These are phyloP conservation scores for Lasiodiplodia sp. DNA, from an alignment of 2,329 filamentous ascomycete species.

Conservation along the genomic window DNA sequence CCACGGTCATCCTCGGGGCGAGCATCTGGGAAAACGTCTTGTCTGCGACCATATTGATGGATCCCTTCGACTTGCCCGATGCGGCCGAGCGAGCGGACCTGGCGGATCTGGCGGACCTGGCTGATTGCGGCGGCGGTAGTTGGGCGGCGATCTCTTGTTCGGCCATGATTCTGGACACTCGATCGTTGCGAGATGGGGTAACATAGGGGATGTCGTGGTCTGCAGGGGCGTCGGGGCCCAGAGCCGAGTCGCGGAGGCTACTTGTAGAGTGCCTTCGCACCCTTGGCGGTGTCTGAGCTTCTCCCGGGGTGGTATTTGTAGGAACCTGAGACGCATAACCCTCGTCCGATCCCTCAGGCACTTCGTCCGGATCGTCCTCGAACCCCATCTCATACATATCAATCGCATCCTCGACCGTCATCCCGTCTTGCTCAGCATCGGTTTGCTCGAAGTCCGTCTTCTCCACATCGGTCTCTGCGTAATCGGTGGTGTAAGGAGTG, in stretches of 20 bases:
- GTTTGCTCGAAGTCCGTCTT: slow-evolving; percentile 31
- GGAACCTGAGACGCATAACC: slow-evolving; percentile 34
- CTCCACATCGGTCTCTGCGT: slow-evolving; percentile 35
- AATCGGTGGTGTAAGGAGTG: slow-evolving; percentile 66
- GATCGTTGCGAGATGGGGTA: slow-evolving; percentile 23
- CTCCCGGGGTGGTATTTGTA: slow-evolving; percentile 31
- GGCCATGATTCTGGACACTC: slow-evolving; percentile 27
- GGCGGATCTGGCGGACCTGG: slow-evolving; percentile 11
- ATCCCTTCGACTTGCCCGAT: slow-evolving; percentile 3
- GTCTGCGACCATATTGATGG: slow-evolving; percentile 9
- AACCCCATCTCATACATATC: slow-evolving; percentile 68
- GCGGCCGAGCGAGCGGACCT: slow-evolving; percentile 6
- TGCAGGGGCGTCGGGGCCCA: slow-evolving; percentile 24
- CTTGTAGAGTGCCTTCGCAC: slow-evolving; percentile 28
- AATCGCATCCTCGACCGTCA: slow-evolving; percentile 68
- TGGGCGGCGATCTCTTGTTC: slow-evolving; percentile 21
- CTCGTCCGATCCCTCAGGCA: slow-evolving; percentile 35
- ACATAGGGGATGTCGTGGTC: slow-evolving; percentile 29
- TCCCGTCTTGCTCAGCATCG: slow-evolving; percentile 50
- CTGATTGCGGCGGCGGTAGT: slow-evolving; percentile 14
- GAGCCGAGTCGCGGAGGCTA: slow-evolving; percentile 25
- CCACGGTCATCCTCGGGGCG: slow-evolving; percentile 2
- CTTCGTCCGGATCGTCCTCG: slow-evolving; percentile 51
- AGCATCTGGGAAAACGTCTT: slow-evolving; percentile 27
- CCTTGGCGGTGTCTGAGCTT: slow-evolving; percentile 28